Base-by-base conservation (phyloP, 1,284 basidiomycete species). In the Ganoderma lucidum region DNA sequence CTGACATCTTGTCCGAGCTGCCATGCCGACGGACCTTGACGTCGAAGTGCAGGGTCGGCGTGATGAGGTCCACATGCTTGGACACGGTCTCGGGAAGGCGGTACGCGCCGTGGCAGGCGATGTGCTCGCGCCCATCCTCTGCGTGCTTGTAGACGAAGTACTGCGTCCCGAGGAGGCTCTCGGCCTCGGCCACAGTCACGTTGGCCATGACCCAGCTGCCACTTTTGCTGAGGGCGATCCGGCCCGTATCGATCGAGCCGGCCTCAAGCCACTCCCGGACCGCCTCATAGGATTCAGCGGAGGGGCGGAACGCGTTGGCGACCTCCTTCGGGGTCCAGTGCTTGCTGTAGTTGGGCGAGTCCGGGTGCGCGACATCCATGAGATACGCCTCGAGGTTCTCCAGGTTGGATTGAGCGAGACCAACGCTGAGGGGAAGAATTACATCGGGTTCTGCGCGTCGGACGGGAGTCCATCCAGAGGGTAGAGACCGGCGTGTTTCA, bases 181-280 rank as follows among this genome's bases (percentile, higher is more conserved):
- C 86, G 3, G 84, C 83, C 70, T 86, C 84, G 59, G 77, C 78
- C 1, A 85, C 80, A 9, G 83, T 84, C 2, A 82, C 81, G 69
- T 85, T 82, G 44, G 84, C 78, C 55, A 81, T 76, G 12, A 87
- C 71, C 86, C 86, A 88, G 12, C 74, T 78, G 65, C 80, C 80
- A 39, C 78, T 80, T n/a, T 73, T 74, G 61, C 82, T 79, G 6
- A 85, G 64, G 32, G 67, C 75, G 62, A 85, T 70, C 39, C 82
- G 75, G 6, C 80, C 73, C 15, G 68, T 63, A 3, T 70, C 68
- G 37, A 86, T 76, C 17, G 60, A 63, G 6, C 85, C 85, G 62
- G 74, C 78, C 15, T 74, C 77, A 2, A 87, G 79, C 86, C 86
- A 87, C 8, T 76, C 71, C 35, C 75, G 78, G 19, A 88, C 86